Conservation (phyloP, 192 early-diverging fungal genomes). For the Dissophora ornata region DNA sequence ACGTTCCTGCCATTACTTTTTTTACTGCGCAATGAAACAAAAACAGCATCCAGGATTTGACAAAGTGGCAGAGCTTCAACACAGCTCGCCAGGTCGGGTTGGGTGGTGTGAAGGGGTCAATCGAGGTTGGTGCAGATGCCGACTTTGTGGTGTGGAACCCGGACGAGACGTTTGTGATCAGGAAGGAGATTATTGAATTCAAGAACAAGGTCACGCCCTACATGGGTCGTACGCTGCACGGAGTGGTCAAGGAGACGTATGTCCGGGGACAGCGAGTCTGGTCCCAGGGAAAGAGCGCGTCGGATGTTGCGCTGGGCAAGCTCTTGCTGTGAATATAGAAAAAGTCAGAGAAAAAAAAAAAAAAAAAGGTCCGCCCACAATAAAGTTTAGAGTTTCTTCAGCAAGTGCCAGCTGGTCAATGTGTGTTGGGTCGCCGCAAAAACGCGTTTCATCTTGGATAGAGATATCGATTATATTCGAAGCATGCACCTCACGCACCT, state of each 20-base stretch:
- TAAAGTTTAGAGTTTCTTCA: too few species aligned
- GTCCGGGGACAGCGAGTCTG: constrained; percentile 69
- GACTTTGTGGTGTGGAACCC: constrained; percentile 86
- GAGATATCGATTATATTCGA: too few species aligned
- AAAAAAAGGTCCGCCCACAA: too few species aligned
- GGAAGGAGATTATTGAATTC: constrained; percentile 77
- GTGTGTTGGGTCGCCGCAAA: too few species aligned
- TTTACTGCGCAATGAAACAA: too few species aligned
- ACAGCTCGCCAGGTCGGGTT: constrained; percentile 73
- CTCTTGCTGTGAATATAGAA: constrained; percentile 37
- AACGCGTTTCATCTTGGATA: too few species aligned
- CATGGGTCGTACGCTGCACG: constrained; percentile 67
- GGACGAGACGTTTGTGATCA: constrained; percentile 68
- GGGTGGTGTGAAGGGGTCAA: constrained; percentile 72
- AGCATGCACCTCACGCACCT: too few species aligned
- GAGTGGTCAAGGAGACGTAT: constrained; percentile 76
- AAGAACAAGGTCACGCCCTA: constrained; percentile 87
- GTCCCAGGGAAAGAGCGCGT: constrained; percentile 40
- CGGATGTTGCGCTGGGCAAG: constrained; percentile 38
- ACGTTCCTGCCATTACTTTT: background rate
- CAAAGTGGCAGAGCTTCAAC: constrained; percentile 72
- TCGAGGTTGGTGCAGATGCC: constrained; percentile 76
- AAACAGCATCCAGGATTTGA: constrained; percentile 66
- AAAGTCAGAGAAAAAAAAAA: background rate
- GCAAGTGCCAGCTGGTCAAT: too few species aligned